These are phyloP conservation scores for Plantago elongata DNA, from an alignment of 257 asterid species.

Conservation along the genomic window DNA sequence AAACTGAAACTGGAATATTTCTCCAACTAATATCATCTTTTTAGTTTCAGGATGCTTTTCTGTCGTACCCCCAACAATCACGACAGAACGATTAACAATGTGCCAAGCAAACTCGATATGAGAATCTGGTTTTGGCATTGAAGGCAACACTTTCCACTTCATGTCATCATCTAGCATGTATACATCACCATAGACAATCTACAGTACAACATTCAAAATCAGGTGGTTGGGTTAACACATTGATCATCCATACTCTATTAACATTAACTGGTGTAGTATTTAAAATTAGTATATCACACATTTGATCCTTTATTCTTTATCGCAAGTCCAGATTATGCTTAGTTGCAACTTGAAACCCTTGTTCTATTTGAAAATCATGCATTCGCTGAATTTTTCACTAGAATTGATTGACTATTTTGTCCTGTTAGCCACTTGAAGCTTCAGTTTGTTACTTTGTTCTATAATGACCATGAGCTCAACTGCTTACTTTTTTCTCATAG, in stretches of 20 bases:
- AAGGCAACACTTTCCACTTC: constrained; percentile 81
- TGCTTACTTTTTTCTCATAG: constrained; percentile 11
- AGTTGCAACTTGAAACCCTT: neutral
- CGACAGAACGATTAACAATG: constrained; percentile 57
- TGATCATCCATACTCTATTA: neutral
- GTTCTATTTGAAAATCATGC: neutral
- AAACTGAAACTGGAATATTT: constrained; percentile 61
- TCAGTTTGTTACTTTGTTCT: neutral
- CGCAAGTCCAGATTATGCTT: too few relatives aligned
- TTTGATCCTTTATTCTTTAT: too few relatives aligned
- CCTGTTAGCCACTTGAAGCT: neutral
- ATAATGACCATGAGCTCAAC: constrained; percentile 1
- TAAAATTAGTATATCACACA: too few relatives aligned
- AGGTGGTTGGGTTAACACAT: constrained; percentile 8
- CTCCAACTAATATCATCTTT: constrained; percentile 85
- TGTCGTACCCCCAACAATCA: constrained; percentile 91
- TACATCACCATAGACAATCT: constrained; percentile 83
- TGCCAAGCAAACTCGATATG: constrained; percentile 96
- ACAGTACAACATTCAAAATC: constrained; percentile 22
- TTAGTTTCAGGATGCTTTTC: constrained; percentile 89
- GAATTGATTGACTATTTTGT: too few relatives aligned
- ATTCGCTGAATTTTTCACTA: neutral
- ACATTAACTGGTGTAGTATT: neutral
- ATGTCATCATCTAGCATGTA: constrained; percentile 84
- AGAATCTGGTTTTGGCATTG: constrained; percentile 95